Base-by-base conservation (phyloP, 352 stramenopile genomes). In the Pythium utonaiense region DNA sequence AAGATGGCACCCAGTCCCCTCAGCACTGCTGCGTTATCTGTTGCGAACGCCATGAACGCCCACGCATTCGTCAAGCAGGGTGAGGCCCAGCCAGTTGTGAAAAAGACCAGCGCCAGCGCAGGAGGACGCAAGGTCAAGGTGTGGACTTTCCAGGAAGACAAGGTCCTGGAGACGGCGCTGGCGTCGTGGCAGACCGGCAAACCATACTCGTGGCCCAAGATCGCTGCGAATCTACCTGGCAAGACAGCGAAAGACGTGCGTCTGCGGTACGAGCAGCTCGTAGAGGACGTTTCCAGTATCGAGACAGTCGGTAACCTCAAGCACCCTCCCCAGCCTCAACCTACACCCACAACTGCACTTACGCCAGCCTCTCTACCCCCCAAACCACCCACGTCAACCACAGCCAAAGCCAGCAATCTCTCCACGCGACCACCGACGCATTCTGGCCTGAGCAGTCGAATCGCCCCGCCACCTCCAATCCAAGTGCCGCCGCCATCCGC, bases 61-160 rank as follows among this genome's bases (percentile, higher is more conserved):
- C 62, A 61, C 22, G 25, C 44, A n/a, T 33, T 54, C 12, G 14
- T 19, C 13, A 42, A 57, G 19, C 34, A 55, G 45, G 41, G 19
- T 6, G 44, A 64, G n/a, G 31, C 49, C 7, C 57, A 57, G 48
- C 47, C 57, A n/a, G 30, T 54, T 1, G 17, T n/a, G 3, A 64
- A 57, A 14, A 48, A 38, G 3, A 3, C 27, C 16, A 41, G 7
- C 12, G 48, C 17, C 16, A 13, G 27, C 40, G 3, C 48, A 3
- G 27, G n/a, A 19, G 48, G 30, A 8, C 42, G 52, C 24, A 62
- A 62, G 33, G n/a, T 34, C n/a, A 89, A 81, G 31, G 50, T 66
- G 13, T 95, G 86, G 86, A 92, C 67, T 28, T 88, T 89, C 40
- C 75, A 93, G 49, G 84, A 95, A 66, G 84, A 95, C 60, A 90